phyloP scores from a whole-genome alignment of 2,329 filamentous ascomycete genomes.

The Fusarium nelsonii region DNA sequence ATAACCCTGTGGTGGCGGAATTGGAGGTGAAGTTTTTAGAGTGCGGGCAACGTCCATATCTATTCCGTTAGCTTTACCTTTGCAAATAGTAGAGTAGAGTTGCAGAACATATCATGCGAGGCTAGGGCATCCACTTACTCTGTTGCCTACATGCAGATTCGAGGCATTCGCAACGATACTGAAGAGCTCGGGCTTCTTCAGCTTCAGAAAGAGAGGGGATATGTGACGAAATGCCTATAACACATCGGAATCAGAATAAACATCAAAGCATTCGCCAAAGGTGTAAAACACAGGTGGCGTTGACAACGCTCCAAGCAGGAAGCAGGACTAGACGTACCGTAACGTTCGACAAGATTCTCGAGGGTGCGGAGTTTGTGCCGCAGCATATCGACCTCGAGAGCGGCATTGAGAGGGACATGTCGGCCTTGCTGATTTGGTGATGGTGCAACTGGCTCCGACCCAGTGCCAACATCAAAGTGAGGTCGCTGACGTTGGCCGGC shows the following conservation, averaged over 20 bases:
- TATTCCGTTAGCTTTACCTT: conserved; percentile 41
- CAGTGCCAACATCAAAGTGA: conserved; percentile 65
- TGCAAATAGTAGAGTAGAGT: not conserved
- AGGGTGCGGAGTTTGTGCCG: conserved; percentile 66
- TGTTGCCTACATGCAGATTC: conserved; percentile 62
- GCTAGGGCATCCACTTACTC: conserved; percentile 44
- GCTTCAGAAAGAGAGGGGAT: conserved; percentile 64
- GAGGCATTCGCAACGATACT: conserved; percentile 71
- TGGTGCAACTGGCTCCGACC: conserved; percentile 62
- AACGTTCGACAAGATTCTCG: conserved; percentile 61
- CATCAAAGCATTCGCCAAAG: conserved; percentile 8
- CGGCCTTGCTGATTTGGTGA: conserved; percentile 62
- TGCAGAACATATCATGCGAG: not conserved
- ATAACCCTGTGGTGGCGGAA: conserved; percentile 61
- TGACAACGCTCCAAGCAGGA: conserved; percentile 19
- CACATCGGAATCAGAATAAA: conserved; percentile 35
- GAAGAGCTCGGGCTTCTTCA: conserved; percentile 68
- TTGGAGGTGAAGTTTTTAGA: conserved; percentile 47
- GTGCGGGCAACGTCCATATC: conserved; percentile 51
- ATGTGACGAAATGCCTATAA: conserved; percentile 47
- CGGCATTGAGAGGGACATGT: conserved; percentile 61
- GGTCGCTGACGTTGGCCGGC: conserved; percentile 56
- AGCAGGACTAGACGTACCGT: conserved; percentile 57
- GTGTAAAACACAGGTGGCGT: conserved; percentile 21
- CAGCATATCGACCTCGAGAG: conserved; percentile 66